Evolutionary conservation across 257 asterid genomes (phyloP), one percentile per base, ranked within the genome.

Genomic region (Solanum peruvianum): DNA sequence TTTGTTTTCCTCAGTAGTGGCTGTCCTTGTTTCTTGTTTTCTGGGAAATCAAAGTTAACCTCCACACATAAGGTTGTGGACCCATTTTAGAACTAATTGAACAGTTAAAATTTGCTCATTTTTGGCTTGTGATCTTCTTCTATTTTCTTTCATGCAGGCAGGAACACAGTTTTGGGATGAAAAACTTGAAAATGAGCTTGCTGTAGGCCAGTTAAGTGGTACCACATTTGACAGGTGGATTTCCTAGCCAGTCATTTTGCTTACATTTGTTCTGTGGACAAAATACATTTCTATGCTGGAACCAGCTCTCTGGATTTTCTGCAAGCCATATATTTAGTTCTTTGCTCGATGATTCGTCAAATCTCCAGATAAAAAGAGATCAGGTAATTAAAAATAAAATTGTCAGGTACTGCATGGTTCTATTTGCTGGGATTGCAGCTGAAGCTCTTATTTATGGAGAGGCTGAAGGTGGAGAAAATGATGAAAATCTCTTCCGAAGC

Each of bases 141-240:
- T 56, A 29, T 39, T 37, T 85, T 89, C 44, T 41, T 27, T 44
- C 11, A 90, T 92, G 91, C 94, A 95, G 98, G 98, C 98, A 56
- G 99, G 99, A 88, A 97, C 99, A 77, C 99, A 97, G 89, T 97
- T 97, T 92, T 95, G 98, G 98, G 98, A 97, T 88, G 99, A 95
- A 89, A 94, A 93, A 87, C 93, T 97, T 87, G 96, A 97, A 88
- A 94, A 90, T 56, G 99, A 97, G 91, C 98, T 95, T 76, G 93
- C 95, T 82, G 94, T 94, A 92, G 99, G 98, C 90, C 96, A 92
- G 86, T 88, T 97, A 87, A 97, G 98, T 90, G 94, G 98, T 81
- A 92, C 97, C 27, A 93, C 98, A 72, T 97, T 97, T 90, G 99
- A 97, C 93, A 94, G 99, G 98, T 95, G 62, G 77, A 87, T 84